These are phyloP conservation scores for Vanrija sp. DNA, from an alignment of 1,284 basidiomycete species.

Conservation along the genomic window DNA sequence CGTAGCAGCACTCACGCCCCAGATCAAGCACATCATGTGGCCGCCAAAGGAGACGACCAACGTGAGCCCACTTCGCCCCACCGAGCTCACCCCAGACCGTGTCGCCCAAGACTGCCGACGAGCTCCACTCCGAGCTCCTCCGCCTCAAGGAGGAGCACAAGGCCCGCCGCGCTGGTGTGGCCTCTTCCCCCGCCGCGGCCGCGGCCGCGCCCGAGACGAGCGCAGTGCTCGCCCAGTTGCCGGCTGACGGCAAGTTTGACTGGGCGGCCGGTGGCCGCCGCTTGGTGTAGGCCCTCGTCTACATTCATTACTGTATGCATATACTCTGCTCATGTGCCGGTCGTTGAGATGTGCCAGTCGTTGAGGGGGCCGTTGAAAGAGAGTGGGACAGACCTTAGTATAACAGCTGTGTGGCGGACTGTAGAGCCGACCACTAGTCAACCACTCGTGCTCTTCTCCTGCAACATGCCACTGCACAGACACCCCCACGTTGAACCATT, in stretches of 20 bases:
- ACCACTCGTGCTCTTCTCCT: background rate
- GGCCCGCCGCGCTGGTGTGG: background rate
- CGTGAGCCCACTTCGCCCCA: slow-evolving; percentile 21
- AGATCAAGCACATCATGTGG: slow-evolving; percentile 43
- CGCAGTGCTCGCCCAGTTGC: slow-evolving; percentile 1
- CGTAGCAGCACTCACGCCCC: background rate
- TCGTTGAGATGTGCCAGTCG: background rate
- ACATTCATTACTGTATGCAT: slow-evolving; percentile 10
- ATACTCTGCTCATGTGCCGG: slow-evolving; percentile 6
- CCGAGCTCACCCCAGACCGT: background rate
- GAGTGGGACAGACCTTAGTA: background rate
- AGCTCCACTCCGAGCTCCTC: slow-evolving; percentile 34
- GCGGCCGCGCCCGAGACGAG: background rate
- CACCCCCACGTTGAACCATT: too few relatives aligned
- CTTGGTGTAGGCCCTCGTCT: slow-evolving; percentile 6
- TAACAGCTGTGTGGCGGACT: background rate
- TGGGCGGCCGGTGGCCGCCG: slow-evolving; percentile 22
- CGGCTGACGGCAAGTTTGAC: slow-evolving; percentile 1
- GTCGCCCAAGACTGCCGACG: slow-evolving; percentile 26
- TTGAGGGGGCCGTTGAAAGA: background rate
- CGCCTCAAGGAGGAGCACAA: slow-evolving; percentile 29
- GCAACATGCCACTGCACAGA: background rate
- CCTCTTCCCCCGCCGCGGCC: background rate
- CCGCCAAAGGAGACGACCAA: slow-evolving; percentile 44
- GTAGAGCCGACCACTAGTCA: background rate